Percentiles rank a stretch among this genome's conserved stretches.
Conservation (phyloP, 768 basidiomycete genomes). For the Pluteus cervinus region DNA sequence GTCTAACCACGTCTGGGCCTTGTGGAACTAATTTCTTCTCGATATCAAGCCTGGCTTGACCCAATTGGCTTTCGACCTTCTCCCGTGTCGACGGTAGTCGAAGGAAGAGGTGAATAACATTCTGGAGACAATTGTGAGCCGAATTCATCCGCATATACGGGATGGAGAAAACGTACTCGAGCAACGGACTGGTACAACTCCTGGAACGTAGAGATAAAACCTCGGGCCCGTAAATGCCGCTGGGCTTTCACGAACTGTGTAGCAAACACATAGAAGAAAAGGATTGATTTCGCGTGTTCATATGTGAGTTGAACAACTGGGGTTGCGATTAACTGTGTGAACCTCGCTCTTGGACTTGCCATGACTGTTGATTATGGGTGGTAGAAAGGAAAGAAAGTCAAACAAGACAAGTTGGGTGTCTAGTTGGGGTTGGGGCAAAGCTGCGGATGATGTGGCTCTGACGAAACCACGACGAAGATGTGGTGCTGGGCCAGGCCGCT, state of each 20-base stretch:
- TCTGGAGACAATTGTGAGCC: conserved; percentile 26
- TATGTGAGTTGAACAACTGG: conserved; percentile 7
- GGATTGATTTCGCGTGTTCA: conserved; percentile 49
- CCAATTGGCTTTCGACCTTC: conserved; percentile 61
- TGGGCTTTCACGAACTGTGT: conserved; percentile 46
- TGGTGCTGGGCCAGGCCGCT: too few species aligned
- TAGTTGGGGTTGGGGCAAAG: too few species aligned
- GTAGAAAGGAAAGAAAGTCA: too few species aligned
- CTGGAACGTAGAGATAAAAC: conserved; percentile 37
- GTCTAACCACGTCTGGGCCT: conserved; percentile 54
- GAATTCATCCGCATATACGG: not conserved
- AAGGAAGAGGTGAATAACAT: conserved; percentile 48
- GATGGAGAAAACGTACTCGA: conserved; percentile 33
- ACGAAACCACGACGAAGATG: too few species aligned
- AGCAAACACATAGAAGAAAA: conserved; percentile 56
- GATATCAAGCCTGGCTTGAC: conserved; percentile 56
- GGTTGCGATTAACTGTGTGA: too few species aligned
- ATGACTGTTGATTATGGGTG: too few species aligned
- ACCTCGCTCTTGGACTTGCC: too few species aligned
- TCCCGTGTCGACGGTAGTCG: conserved; percentile 53
- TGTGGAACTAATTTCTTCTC: conserved; percentile 64
- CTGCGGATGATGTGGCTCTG: too few species aligned
- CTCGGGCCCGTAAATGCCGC: conserved; percentile 62
- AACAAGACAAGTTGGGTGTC: too few species aligned
- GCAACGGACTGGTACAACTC: conserved; percentile 51